A percentile compares a stretch with the other conserved stretches of the same genome.
phyloP scores from a whole-genome alignment of 371 early-diverging fungal genomes.

The Mortierella sp. region DNA sequence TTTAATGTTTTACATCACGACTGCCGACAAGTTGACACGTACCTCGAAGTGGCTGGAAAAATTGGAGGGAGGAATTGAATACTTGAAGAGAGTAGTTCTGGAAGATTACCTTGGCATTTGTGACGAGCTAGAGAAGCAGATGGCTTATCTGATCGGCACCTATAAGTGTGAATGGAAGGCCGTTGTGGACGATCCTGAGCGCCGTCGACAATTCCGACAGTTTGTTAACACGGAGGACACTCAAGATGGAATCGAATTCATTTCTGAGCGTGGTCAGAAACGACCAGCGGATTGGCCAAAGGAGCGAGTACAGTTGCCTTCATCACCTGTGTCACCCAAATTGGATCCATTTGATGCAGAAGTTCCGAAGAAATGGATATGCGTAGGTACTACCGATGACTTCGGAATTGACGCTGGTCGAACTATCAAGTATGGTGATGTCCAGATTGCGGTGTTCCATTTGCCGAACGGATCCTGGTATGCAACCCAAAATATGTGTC shows the following conservation, averaged over 20 bases:
- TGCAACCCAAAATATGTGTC: conserved; percentile 82
- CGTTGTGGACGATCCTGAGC: conserved; percentile 67
- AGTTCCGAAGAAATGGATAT: conserved; percentile 12
- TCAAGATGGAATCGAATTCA: conserved; percentile 63
- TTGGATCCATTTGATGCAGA: conserved; percentile 29
- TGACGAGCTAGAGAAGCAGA: conserved; percentile 69
- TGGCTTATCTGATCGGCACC: conserved; percentile 64
- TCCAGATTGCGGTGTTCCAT: conserved; percentile 72
- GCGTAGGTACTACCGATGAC: conserved; percentile 34
- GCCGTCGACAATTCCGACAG: conserved; percentile 66
- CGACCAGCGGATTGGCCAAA: conserved; percentile 76
- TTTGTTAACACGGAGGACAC: conserved; percentile 70
- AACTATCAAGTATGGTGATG: conserved; percentile 66
- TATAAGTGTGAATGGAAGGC: conserved; percentile 76
- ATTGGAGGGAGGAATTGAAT: conserved; percentile 73
- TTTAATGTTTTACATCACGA: conserved; percentile 77
- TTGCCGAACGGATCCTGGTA: conserved; percentile 63
- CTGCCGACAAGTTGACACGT: conserved; percentile 72
- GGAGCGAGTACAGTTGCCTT: conserved; percentile 47
- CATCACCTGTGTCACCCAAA: conserved; percentile 27
- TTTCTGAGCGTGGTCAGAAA: conserved; percentile 70
- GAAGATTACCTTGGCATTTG: conserved; percentile 74
- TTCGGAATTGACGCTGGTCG: conserved; percentile 65
- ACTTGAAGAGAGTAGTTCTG: conserved; percentile 68
- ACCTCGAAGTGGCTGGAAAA: conserved; percentile 81